Percentiles rank a stretch among this genome's conserved stretches.
These are phyloP conservation scores for Amanita molliuscula DNA, from an alignment of 768 basidiomycete genomes.

Conservation along the genomic window DNA sequence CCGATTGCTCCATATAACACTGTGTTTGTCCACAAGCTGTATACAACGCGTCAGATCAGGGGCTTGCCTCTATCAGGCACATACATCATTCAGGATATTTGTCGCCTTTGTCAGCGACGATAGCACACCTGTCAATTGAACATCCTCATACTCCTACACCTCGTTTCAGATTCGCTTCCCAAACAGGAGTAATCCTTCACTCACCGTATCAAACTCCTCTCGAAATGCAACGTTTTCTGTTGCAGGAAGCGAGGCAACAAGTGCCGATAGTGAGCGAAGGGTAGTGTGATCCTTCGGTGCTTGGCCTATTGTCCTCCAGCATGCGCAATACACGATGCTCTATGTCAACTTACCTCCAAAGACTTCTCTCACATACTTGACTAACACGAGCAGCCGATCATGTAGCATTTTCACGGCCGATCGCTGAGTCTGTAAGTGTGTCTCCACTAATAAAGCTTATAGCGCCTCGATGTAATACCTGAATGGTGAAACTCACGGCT, in stretches of 20 bases:
- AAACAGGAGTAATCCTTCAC: constrained; percentile 12
- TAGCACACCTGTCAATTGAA: constrained; percentile 84
- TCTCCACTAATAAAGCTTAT: constrained; percentile 52
- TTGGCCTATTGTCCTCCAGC: constrained; percentile 35
- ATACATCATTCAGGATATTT: constrained; percentile 79
- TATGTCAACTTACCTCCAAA: constrained; percentile 46
- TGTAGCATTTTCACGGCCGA: constrained; percentile 96
- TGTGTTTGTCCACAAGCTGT: constrained; percentile 74
- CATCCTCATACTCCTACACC: constrained; percentile 92
- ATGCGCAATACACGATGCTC: constrained; percentile 3
- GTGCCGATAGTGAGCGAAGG: constrained; percentile 74
- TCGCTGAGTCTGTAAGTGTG: constrained; percentile 83
- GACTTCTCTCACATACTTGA: constrained; percentile 77
- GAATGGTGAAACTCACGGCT: constrained; percentile 44
- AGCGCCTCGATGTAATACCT: background rate
- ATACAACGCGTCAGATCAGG: background rate
- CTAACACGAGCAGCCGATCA: constrained; percentile 77
- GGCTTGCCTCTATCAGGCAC: constrained; percentile 15
- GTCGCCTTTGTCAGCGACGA: constrained; percentile 84
- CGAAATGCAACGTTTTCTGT: constrained; percentile 76
- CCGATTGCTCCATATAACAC: constrained; percentile 44
- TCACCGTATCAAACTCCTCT: constrained; percentile 81
- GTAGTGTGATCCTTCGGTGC: constrained; percentile 71
- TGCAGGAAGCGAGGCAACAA: constrained; percentile 83
- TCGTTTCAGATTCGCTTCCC: constrained; percentile 2